Evolutionary conservation across 1,284 basidiomycete species (phyloP).

Genomic region (Heterobasidion irregulare): DNA sequence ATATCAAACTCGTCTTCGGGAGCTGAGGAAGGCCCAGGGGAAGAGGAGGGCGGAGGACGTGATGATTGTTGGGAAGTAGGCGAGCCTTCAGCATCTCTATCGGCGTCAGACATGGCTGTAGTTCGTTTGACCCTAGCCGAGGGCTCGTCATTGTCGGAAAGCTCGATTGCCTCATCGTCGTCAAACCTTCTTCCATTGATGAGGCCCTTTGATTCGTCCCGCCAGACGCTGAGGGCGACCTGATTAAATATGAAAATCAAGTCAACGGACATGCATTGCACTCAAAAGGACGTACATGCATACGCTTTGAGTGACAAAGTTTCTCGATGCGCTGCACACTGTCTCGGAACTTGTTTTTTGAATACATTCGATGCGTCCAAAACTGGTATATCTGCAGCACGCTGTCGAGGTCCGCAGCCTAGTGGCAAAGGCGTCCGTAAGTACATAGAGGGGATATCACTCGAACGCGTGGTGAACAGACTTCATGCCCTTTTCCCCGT

Average conservation of each 20-base stretch:
- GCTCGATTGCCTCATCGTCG: slow-evolving; percentile 18
- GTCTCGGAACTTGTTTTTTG: slow-evolving; percentile 78
- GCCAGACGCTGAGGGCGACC: slow-evolving; percentile 68
- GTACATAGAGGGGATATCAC: background rate
- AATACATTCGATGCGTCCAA: slow-evolving; percentile 88
- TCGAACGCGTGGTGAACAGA: slow-evolving; percentile 22
- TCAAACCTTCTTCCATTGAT: slow-evolving; percentile 23
- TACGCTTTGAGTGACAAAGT: slow-evolving; percentile 73
- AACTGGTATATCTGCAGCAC: slow-evolving; percentile 82
- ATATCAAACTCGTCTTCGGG: slow-evolving; percentile 22
- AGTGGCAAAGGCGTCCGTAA: slow-evolving; percentile 1
- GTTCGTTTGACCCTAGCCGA: slow-evolving; percentile 1
- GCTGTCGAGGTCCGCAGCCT: slow-evolving; percentile 72
- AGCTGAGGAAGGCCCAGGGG: slow-evolving; percentile 25
- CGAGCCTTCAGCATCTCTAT: slow-evolving; percentile 2
- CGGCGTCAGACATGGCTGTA: slow-evolving; percentile 2
- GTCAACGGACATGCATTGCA: background rate
- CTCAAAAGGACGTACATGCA: slow-evolving; percentile 54
- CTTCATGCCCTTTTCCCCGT: slow-evolving; percentile 88
- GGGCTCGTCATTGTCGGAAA: slow-evolving; percentile 15
- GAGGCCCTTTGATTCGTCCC: slow-evolving; percentile 57
- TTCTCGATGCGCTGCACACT: slow-evolving; percentile 79
- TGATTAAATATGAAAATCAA: slow-evolving; percentile 17
- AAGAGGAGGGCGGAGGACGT: background rate
- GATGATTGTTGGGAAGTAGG: background rate